phyloP scores from a whole-genome alignment of 352 stramenopile genomes.

The Globisporangium emineosum region DNA sequence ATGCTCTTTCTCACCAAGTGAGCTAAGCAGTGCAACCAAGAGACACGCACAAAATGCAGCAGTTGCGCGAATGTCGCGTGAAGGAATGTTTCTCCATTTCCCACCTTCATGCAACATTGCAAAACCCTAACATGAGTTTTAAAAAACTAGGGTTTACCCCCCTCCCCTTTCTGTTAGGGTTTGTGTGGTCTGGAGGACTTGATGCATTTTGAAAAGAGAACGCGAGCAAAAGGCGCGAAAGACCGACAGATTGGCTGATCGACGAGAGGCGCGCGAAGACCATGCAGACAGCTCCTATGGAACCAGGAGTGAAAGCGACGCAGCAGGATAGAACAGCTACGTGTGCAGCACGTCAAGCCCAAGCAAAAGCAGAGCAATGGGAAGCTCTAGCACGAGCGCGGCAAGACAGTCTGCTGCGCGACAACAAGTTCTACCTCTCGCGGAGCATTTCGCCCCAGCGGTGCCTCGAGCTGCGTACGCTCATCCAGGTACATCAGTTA shows the following conservation, averaged over 20 bases:
- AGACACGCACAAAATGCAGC: neutral
- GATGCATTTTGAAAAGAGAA: conserved; percentile 7
- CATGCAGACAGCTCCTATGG: neutral
- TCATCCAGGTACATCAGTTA: conserved; percentile 14
- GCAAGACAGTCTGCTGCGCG: conserved; percentile 6
- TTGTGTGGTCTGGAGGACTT: neutral
- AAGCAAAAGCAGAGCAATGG: neutral
- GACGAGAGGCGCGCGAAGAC: neutral
- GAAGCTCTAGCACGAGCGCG: neutral
- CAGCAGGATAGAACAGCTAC: neutral
- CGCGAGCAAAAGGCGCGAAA: conserved; percentile 7
- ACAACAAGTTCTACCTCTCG: conserved; percentile 16
- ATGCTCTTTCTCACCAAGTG: neutral
- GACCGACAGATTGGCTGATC: neutral
- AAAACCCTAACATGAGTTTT: conserved; percentile 5
- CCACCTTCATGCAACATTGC: neutral
- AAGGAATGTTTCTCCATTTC: neutral
- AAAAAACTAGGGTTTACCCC: neutral
- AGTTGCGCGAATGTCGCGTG: neutral
- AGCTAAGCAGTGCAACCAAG: neutral
- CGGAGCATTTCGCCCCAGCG: neutral
- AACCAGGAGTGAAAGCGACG: neutral
- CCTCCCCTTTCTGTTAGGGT: neutral
- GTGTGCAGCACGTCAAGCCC: neutral
- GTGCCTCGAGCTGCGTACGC: neutral